Evolutionary conservation across 1,284 basidiomycete species (phyloP), one percentile per base, ranked within the genome.

Genomic region (Kwoniella shivajii): DNA sequence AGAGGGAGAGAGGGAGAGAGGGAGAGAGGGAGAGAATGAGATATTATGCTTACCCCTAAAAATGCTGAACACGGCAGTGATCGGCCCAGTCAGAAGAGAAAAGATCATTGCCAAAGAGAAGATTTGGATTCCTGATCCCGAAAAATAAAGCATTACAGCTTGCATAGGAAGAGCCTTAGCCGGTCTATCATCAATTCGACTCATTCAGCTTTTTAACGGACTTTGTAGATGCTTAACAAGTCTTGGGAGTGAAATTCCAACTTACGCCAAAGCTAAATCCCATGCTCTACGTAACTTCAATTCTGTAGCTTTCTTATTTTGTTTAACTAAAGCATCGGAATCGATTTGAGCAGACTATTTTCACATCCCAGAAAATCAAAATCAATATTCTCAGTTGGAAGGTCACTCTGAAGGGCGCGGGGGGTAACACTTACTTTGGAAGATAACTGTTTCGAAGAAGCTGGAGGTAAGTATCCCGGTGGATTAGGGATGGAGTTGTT

Each of bases 91-190:
- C 57, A 94, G 82, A 11, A 94, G 82, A 89, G 92, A 92, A 72
- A 90, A 88, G 34, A 94, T 88, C 75, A 92, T 93, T 42, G 91
- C 90, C 80, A 94, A 90, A 75, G 90, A 92, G 77, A 94, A 94
- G 49, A 95, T 88, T 78, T 95, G 92, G 11, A 94, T 87, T 42
- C 90, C 89, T 26, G 89, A 87, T 38, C 92, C 92, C 24, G 90
- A 93, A 87, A 95, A 93, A 84, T 94, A 95, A 41, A 95, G 82
- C 92, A 95, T 94, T 80, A 95, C 88, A 1, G 86, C 90, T 72
- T 94, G 91, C 92, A 94, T 94, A 4, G 92, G 92, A 22, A 95
- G 82, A 11, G 86, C 86, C 76, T 94, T 93, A 39, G 89, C 89
- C 0, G 91, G 91, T 1, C 76, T 79, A 56, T 34, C 14, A 39